These are phyloP conservation scores for Lactarius indigo DNA, from an alignment of 768 basidiomycete genomes.

Conservation along the genomic window DNA sequence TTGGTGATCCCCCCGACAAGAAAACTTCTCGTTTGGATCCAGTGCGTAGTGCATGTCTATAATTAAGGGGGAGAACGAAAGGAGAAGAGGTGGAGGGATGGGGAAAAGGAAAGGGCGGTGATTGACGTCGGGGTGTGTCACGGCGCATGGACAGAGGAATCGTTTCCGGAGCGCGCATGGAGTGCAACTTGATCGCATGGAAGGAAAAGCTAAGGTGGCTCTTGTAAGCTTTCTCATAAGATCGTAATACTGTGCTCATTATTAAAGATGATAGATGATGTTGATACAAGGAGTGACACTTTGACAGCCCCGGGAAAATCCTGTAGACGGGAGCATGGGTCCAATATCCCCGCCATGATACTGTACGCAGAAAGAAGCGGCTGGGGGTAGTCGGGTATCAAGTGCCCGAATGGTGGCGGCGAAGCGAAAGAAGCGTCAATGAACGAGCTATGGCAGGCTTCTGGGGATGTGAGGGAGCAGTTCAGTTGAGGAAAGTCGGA, in stretches of 20 bases:
- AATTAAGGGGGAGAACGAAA: neutral
- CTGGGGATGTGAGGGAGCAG: neutral
- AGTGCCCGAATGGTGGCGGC: neutral
- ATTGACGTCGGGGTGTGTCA: neutral
- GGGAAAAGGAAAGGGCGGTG: too few species aligned
- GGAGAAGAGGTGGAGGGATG: neutral
- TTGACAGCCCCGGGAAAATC: constrained; percentile 4
- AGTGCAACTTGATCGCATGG: constrained; percentile 8
- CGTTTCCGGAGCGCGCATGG: neutral
- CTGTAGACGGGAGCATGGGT: neutral
- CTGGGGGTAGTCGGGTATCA: constrained; percentile 1
- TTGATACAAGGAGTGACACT: neutral
- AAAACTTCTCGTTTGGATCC: neutral
- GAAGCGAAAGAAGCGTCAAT: neutral
- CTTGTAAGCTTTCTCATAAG: constrained; percentile 2
- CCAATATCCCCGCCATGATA: neutral
- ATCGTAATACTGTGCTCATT: neutral
- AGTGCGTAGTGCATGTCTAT: neutral
- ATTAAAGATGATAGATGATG: neutral
- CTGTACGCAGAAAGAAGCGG: neutral
- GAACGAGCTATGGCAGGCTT: neutral
- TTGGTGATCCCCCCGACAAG: neutral
- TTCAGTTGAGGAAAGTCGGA: too few species aligned
- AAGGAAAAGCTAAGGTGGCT: neutral
- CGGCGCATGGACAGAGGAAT: neutral